Conservation (phyloP, 495 filamentous ascomycete species). For the Staphylotrichum tortipilum region DNA sequence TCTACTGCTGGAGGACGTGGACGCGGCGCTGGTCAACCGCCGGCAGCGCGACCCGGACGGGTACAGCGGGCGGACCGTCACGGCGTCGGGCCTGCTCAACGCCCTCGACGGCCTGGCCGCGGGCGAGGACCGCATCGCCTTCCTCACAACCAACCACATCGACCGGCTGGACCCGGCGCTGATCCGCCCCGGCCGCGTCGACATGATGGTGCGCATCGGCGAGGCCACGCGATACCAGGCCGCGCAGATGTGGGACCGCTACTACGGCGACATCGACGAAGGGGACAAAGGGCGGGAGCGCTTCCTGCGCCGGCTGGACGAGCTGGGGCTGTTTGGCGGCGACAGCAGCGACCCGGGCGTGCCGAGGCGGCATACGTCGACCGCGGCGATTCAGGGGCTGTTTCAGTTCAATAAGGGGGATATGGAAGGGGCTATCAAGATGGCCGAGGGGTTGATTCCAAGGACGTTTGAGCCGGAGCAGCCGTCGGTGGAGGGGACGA, state of each 20-base stretch:
- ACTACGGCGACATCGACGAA: slow-evolving; percentile 75
- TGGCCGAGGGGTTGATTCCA: slow-evolving; percentile 60
- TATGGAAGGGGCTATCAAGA: slow-evolving; percentile 75
- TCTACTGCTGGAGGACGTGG: slow-evolving; percentile 85
- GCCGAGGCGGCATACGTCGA: slow-evolving; percentile 55
- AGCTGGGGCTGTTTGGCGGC: slow-evolving; percentile 40
- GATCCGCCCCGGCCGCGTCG: slow-evolving; percentile 83
- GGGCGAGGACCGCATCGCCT: slow-evolving; percentile 84
- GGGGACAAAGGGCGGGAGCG: slow-evolving; percentile 48
- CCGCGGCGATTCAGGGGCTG: slow-evolving; percentile 83
- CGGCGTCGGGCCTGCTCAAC: slow-evolving; percentile 89
- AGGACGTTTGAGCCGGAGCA: slow-evolving; percentile 39
- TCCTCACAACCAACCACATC: slow-evolving; percentile 92
- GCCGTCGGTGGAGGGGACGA: slow-evolving; percentile 13
- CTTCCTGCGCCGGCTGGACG: slow-evolving; percentile 42
- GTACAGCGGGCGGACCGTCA: slow-evolving; percentile 83
- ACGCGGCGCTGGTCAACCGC: slow-evolving; percentile 81
- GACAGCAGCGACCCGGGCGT: slow-evolving; percentile 29
- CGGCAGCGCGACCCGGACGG: slow-evolving; percentile 73
- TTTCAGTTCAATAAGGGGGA: slow-evolving; percentile 91
- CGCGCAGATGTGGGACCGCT: slow-evolving; percentile 82
- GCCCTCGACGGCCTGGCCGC: slow-evolving; percentile 93
- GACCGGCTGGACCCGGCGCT: slow-evolving; percentile 82
- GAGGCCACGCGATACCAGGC: slow-evolving; percentile 82
- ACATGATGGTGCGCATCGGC: slow-evolving; percentile 85